Evolutionary conservation across 2,329 filamentous ascomycete species (phyloP).

Genomic region (Diaporthe vaccinii): DNA sequence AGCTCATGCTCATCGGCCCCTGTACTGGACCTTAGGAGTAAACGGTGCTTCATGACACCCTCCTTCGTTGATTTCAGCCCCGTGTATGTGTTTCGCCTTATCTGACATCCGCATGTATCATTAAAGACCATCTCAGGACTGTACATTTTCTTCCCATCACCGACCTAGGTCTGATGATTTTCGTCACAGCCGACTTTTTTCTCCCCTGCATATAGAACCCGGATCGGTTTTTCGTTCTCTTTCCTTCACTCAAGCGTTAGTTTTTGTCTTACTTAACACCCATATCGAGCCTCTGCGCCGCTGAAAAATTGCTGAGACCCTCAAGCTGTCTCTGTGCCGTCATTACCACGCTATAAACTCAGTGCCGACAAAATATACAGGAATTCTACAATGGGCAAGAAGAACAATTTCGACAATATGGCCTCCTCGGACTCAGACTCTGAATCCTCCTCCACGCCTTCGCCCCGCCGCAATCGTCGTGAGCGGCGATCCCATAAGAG

Average conservation of each 20-base stretch:
- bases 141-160: background rate
- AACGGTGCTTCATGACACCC: background rate
- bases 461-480: conserved; percentile 26
- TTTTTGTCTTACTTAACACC: background rate
- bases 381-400: conserved; percentile 27
- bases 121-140: background rate
- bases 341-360: too few relatives aligned
- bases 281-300: background rate
- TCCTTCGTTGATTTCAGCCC: background rate
- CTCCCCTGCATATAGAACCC: background rate
- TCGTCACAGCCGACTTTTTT: background rate
- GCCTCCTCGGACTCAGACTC: conserved; percentile 38
- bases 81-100: background rate
- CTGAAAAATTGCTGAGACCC: background rate
- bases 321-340: too few relatives aligned
- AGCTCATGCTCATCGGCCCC: background rate
- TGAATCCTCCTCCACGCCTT: conserved; percentile 18
- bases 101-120: background rate
- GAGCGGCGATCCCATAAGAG: conserved; percentile 25
- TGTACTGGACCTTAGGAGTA: background rate
- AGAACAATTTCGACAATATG: conserved; percentile 7
- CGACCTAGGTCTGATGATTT: background rate
- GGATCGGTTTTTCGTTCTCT: background rate
- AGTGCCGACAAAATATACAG: too few relatives aligned
- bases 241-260: background rate